These are phyloP conservation scores for Kalmusia sp. DNA, from an alignment of 2,329 filamentous ascomycete genomes.

Conservation along the genomic window DNA sequence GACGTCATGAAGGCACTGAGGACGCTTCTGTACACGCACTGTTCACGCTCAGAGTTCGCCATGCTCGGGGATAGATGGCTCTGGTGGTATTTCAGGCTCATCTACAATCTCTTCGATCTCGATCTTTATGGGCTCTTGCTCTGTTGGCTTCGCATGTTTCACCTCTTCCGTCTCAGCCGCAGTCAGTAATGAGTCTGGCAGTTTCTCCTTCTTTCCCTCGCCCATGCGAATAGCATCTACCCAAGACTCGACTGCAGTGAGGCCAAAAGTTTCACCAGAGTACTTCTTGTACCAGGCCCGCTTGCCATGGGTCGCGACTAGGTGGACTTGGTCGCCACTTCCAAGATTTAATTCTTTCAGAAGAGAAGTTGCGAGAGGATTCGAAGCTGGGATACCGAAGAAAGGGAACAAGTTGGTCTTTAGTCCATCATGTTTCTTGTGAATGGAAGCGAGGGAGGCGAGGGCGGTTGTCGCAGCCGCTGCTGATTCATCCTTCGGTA, in stretches of 20 bases:
- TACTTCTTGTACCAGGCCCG: constrained; percentile 86
- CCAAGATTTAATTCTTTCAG: constrained; percentile 68
- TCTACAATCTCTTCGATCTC: constrained; percentile 38
- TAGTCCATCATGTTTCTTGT: constrained; percentile 73
- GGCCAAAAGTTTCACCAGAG: constrained; percentile 62
- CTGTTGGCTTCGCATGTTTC: constrained; percentile 29
- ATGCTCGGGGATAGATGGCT: constrained; percentile 21
- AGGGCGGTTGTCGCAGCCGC: constrained; percentile 58
- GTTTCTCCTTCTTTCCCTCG: constrained; percentile 78
- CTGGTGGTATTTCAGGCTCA: constrained; percentile 14
- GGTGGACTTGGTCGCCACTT: constrained; percentile 63
- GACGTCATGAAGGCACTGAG: neutral
- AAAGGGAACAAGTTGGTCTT: constrained; percentile 81
- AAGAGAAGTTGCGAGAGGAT: constrained; percentile 63
- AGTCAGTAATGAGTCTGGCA: constrained; percentile 60
- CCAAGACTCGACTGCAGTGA: constrained; percentile 77
- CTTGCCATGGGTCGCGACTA: constrained; percentile 85
- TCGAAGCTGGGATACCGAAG: constrained; percentile 72
- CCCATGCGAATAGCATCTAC: constrained; percentile 91
- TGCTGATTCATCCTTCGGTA: constrained; percentile 52
- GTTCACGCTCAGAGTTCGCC: constrained; percentile 29
- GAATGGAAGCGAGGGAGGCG: constrained; percentile 72
- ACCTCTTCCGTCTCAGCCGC: constrained; percentile 25
- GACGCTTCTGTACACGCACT: neutral
- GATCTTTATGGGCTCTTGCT: constrained; percentile 40